These are phyloP conservation scores for Beauveria medogensis DNA, from an alignment of 2,329 filamentous ascomycete genomes.

Conservation along the genomic window DNA sequence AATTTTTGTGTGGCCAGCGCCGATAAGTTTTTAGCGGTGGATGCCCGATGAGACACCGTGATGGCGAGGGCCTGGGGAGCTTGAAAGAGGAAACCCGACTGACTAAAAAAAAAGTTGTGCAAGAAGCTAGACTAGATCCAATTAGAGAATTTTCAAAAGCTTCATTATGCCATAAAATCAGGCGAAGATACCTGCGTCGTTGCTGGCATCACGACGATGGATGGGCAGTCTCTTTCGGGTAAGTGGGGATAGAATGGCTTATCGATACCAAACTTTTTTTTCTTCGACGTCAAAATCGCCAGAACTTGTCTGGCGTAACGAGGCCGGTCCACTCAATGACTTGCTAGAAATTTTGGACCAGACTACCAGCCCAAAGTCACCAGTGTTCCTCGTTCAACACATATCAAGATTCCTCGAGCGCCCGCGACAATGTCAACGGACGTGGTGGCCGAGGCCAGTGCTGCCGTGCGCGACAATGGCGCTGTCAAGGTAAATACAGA, in stretches of 20 bases:
- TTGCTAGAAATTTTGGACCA: not conserved
- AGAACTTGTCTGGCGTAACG: not conserved
- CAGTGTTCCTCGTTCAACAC: not conserved
- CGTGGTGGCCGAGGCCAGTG: slow-evolving; percentile 19
- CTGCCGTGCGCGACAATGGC: slow-evolving; percentile 40
- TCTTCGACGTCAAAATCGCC: not conserved
- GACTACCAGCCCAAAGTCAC: not conserved
- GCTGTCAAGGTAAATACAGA: slow-evolving; percentile 40
- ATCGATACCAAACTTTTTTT: slow-evolving; percentile 11
- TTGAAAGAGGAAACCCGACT: not conserved
- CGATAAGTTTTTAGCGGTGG: slow-evolving; percentile 11
- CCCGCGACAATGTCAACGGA: not conserved
- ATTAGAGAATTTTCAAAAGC: no score
- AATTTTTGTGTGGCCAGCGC: slow-evolving; percentile 12
- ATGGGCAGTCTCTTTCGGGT: not conserved
- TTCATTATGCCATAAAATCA: no score
- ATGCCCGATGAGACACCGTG: slow-evolving; percentile 1
- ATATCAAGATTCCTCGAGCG: not conserved
- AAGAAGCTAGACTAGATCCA: not conserved
- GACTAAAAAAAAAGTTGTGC: no score
- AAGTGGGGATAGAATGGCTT: slow-evolving; percentile 1
- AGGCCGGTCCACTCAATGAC: not conserved
- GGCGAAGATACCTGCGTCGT: no score
- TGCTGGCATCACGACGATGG: no score
- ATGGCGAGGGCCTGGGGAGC: not conserved